These are phyloP conservation scores for Babjeviella inositovora DNA, from an alignment of 805 yeast species.

Conservation along the genomic window DNA sequence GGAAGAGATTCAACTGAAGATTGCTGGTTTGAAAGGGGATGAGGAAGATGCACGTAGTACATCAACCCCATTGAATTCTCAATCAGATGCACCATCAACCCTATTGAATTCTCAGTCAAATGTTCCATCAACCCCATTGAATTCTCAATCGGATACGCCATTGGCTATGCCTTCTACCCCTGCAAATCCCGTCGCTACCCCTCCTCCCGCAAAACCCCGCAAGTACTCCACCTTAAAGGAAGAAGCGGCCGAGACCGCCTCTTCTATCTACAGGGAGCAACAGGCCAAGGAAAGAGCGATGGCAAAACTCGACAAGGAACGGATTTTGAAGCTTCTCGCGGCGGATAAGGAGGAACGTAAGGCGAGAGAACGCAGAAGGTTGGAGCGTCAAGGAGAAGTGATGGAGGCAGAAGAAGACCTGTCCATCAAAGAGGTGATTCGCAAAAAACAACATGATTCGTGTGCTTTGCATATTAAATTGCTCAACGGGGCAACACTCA, in stretches of 20 bases:
- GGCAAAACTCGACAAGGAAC: slow-evolving; percentile 32
- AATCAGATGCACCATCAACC: slow-evolving; percentile 5
- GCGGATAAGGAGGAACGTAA: slow-evolving; percentile 34
- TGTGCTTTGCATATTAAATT: slow-evolving; percentile 42
- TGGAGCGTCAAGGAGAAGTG: slow-evolving; percentile 1
- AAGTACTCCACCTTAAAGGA: slow-evolving; percentile 14
- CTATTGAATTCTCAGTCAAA: background rate
- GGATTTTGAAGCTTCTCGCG: slow-evolving; percentile 34
- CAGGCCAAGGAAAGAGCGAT: slow-evolving; percentile 13
- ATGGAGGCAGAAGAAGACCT: slow-evolving; percentile 4
- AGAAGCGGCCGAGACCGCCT: slow-evolving; percentile 20
- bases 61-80: too few relatives aligned
- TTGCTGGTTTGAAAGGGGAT: too few relatives aligned
- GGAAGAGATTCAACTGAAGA: too few relatives aligned
- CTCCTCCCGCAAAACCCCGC: slow-evolving; percentile 4
- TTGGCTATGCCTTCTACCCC: too few relatives aligned
- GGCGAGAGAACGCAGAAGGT: slow-evolving; percentile 2
- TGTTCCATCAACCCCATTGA: background rate
- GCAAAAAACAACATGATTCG: slow-evolving; percentile 5
- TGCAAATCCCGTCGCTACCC: slow-evolving; percentile 2
- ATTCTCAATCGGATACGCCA: slow-evolving; percentile 3
- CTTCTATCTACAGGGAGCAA: slow-evolving; percentile 18
- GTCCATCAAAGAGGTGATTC: slow-evolving; percentile 8
- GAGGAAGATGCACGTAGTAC: too few relatives aligned
- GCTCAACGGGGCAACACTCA: slow-evolving; percentile 48